Base-by-base conservation (phyloP, 1,139 yeast species). In the Meyerozyma smithsonii region DNA sequence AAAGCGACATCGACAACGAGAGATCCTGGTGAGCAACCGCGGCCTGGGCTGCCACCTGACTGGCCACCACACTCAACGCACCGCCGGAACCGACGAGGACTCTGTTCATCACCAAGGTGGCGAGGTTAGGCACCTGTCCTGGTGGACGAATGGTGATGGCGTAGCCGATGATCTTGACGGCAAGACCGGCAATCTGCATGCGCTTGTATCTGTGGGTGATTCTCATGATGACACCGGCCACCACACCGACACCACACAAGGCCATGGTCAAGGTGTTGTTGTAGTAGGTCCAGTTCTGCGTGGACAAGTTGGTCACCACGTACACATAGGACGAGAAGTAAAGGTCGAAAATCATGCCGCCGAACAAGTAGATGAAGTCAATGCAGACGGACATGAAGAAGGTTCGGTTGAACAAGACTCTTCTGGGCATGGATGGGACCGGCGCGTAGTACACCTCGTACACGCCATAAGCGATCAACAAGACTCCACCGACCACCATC, bases 1-100 rank as follows among this genome's bases (percentile, higher is more conserved):
- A 60, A 20, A 74, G 49, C 2, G 77, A 62, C 40, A 74, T 72
- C 24, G 67, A 62, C 28, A 69, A 56, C 6, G 74, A 72, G 58
- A 72, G 54, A 51, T 72, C 72, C 44, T 67, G 73, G 52, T 74
- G 79, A 15, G 66, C 64, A 36, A 64, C 68, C 10, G 66, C 59
- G 6, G 67, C 68, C 42, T 62, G 65, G 2, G 62, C 55, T 11
- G 67, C 57, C 14, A 59, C 57, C 36, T 51, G 55, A 15, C 66
- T 51, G 33, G 63, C 66, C 45, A 62, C 51, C 36, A 57, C 62
- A 23, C 56, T 50, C 36, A 54, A 53, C 18, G 62, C 62, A 46
- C 63, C 68, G 40, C 68, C 68, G 24, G 58, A 44, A 45, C 64
- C 62, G 21, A 53, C 41, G 42, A 62, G 43, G 32, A 58, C 53